These are phyloP conservation scores for Neurospora africana DNA, from an alignment of 495 filamentous ascomycete genomes.

Conservation along the genomic window DNA sequence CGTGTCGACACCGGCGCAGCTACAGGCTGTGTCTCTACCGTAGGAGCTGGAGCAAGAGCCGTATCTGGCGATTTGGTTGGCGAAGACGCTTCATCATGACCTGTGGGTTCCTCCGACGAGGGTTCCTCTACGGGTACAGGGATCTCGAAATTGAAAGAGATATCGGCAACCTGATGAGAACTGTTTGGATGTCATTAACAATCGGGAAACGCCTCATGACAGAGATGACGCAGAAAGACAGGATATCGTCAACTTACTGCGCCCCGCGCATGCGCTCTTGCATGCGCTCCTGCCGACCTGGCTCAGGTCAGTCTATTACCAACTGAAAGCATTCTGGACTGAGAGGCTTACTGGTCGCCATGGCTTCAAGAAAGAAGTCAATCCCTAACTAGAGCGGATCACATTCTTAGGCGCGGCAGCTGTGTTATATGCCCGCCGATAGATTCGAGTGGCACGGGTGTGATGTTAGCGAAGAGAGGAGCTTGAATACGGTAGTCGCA, in stretches of 20 bases:
- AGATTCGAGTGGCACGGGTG: not conserved
- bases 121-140: constrained; percentile 21
- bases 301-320: not conserved
- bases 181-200: constrained; percentile 15
- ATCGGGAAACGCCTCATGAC: not conserved
- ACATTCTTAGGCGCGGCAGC: not conserved
- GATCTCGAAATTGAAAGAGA: constrained; percentile 34
- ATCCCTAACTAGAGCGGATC: not conserved
- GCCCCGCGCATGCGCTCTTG: constrained; percentile 42
- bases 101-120: not conserved
- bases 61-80: constrained; percentile 13
- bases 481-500: not conserved
- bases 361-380: not conserved
- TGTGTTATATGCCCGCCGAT: not conserved
- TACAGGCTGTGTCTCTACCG: not conserved
- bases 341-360: constrained; percentile 18
- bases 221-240: not conserved
- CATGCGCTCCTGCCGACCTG: constrained; percentile 37
- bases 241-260: constrained; percentile 20
- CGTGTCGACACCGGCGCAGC: constrained; percentile 8
- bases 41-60: not conserved
- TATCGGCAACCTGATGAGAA: constrained; percentile 36
- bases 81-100: constrained; percentile 4
- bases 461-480: not conserved
- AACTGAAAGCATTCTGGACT: not conserved